Conservation (phyloP, 2,329 filamentous ascomycete species). For the Paramyrothecium sp. region DNA sequence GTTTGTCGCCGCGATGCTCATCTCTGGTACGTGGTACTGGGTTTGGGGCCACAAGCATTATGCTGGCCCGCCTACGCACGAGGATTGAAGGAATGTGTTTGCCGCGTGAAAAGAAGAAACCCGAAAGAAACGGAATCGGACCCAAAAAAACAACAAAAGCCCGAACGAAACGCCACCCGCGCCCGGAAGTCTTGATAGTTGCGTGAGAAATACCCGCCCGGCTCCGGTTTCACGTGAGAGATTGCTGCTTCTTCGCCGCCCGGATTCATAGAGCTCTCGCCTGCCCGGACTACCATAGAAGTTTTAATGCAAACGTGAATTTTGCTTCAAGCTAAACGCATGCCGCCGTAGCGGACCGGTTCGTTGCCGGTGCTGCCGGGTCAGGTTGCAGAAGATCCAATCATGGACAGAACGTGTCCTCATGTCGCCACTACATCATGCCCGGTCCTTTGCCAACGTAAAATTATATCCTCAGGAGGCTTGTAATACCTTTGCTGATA, state of each 20-base stretch:
- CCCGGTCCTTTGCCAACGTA: too few relatives aligned
- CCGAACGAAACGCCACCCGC: not conserved
- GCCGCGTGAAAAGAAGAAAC: not conserved
- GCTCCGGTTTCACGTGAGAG: not conserved
- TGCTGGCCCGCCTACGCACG: constrained; percentile 55
- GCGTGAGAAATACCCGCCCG: not conserved
- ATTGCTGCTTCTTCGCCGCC: not conserved
- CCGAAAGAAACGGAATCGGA: not conserved
- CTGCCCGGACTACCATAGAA: not conserved
- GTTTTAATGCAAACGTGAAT: not conserved
- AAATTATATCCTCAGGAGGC: too few relatives aligned
- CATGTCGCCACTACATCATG: not conserved
- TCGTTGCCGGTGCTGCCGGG: not conserved
- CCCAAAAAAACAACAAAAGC: not conserved
- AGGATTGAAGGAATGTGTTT: constrained; percentile 18
- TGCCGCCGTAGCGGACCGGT: not conserved
- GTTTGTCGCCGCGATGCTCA: constrained; percentile 62
- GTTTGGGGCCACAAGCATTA: constrained; percentile 70
- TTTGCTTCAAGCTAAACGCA: not conserved
- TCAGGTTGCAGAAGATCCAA: not conserved
- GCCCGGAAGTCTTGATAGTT: not conserved
- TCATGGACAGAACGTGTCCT: not conserved
- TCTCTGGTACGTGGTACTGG: constrained; percentile 67
- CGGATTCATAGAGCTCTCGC: not conserved
- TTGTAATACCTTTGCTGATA: too few relatives aligned